A percentile compares a stretch with the other conserved stretches of the same genome.
Evolutionary conservation across 176 grass and related monocot genomes (phyloP).

Genomic region (Carex kokanica): DNA sequence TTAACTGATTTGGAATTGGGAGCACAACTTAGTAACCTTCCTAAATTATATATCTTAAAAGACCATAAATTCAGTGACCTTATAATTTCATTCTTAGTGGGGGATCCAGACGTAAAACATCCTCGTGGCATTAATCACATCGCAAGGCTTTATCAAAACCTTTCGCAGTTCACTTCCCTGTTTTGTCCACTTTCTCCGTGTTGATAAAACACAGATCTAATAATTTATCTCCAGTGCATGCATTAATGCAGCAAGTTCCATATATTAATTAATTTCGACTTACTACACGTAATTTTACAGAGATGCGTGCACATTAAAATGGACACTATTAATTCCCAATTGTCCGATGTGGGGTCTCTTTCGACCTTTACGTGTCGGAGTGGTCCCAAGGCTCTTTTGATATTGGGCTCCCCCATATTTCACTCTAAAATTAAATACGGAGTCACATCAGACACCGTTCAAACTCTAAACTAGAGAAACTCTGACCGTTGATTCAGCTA

Average conservation of each 20-base stretch:
- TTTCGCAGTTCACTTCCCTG: neutral
- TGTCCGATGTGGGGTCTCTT: slow-evolving; percentile 29
- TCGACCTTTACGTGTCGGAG: slow-evolving; percentile 30
- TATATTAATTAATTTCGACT: neutral
- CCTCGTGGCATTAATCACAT: neutral
- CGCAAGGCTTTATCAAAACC: neutral
- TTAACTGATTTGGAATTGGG: no score
- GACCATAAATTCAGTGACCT: no score
- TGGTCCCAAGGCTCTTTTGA: slow-evolving; percentile 8
- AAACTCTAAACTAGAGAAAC: neutral
- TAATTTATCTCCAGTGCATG: neutral
- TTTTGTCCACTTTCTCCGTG: neutral
- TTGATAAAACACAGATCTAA: neutral
- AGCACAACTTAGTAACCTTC: no score
- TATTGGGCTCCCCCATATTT: neutral
- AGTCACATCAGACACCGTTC: slow-evolving; percentile 4
- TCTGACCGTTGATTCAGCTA: slow-evolving; percentile 2
- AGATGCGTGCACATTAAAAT: neutral
- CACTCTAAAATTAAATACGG: neutral
- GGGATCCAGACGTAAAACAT: neutral
- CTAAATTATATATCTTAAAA: no score
- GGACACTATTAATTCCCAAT: neutral
- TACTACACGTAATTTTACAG: neutral
- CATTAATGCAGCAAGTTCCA: neutral
- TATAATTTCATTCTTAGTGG: neutral